Base-by-base conservation (phyloP, 768 basidiomycete species). In the Rhizopogon roseolus region DNA sequence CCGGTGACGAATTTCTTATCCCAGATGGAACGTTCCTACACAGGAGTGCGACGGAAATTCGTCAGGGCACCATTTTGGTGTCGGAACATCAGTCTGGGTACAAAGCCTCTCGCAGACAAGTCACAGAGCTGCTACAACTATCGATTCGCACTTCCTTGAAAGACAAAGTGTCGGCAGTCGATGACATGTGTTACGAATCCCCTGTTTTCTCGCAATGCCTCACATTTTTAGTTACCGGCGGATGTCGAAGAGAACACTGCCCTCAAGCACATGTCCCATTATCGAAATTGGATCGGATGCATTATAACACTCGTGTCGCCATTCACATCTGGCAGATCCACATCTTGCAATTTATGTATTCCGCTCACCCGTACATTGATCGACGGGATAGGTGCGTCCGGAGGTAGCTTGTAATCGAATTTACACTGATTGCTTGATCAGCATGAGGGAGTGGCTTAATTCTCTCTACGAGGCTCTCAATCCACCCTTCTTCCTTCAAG, bases 311-410 rank as follows among this genome's bases (percentile, higher is more conserved):
- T 17, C 73, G 75, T 11, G 62, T 82, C 6, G 64, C 73, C 4
- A 61, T 79, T 28, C 74, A 80, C 57, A 54, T 85, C 1, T 74
- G 75, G 43, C 79, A 82, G 46, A 75, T 84, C 2, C 58, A 71
- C 44, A 78, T 84, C 14, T 69, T 77, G 40, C 71, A 79, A 27
- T 58, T 56, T 7, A 59, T 62, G 57, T 64, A 60, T 17, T 66
- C 60, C 0, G 60, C 57, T 6, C 28, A 53, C 13, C 60, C 56
- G 4, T 6, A 25, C 0, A 51, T 54, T 16, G 9, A 10, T 2
- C 50, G 41, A 36, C 42, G 50, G 9, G 29, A 57, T 1, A 39
- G 34, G 62, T 64, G 43, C 13, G 46, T 1, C 19, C 22, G 13
- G 32, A 22, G 19, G 57, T 56, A 11, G 28, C 13, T 10, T 8